Percentiles rank a stretch among this genome's conserved stretches.
phyloP scores from a whole-genome alignment of 352 stramenopile genomes.

The Phytophthora meadii region DNA sequence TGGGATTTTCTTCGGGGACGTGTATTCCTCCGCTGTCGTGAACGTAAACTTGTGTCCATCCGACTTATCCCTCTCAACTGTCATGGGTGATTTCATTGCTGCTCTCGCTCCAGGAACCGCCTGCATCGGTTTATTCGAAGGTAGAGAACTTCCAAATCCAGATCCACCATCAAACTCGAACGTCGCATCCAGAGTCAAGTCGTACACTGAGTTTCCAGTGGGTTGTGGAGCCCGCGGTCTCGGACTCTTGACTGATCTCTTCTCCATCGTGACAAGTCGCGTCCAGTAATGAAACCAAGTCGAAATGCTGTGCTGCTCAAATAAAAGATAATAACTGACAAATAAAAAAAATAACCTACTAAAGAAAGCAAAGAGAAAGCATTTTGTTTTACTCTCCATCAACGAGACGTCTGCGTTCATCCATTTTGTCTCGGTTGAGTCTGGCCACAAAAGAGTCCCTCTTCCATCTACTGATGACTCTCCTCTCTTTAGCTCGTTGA shows the following conservation, averaged over 20 bases:
- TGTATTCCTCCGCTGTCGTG: conserved; percentile 71
- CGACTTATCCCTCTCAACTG: conserved; percentile 1
- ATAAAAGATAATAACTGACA: conserved; percentile 14
- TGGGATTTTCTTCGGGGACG: conserved; percentile 79
- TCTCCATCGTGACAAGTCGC: conserved; percentile 30
- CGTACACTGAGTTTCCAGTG: conserved; percentile 42
- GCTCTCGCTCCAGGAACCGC: conserved; percentile 35
- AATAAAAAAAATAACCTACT: background rate
- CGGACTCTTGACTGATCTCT: conserved; percentile 9
- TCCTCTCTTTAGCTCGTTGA: conserved; percentile 55
- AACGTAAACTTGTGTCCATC: conserved; percentile 71
- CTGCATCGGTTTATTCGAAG: conserved; percentile 63
- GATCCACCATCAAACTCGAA: conserved; percentile 81
- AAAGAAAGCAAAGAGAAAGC: background rate
- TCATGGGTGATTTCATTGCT: conserved; percentile 28
- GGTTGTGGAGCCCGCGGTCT: conserved; percentile 10
- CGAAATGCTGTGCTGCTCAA: background rate
- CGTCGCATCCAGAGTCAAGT: conserved; percentile 61
- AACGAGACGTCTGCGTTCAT: conserved; percentile 50
- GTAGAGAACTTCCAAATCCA: conserved; percentile 62
- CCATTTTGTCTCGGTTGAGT: conserved; percentile 81
- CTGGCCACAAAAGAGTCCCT: conserved; percentile 81
- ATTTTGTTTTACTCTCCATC: conserved; percentile 25
- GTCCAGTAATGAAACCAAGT: background rate
- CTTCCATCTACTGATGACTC: conserved; percentile 71